phyloP scores from a whole-genome alignment of 179 eudicot genomes.

The Heliamphora pulchella region DNA sequence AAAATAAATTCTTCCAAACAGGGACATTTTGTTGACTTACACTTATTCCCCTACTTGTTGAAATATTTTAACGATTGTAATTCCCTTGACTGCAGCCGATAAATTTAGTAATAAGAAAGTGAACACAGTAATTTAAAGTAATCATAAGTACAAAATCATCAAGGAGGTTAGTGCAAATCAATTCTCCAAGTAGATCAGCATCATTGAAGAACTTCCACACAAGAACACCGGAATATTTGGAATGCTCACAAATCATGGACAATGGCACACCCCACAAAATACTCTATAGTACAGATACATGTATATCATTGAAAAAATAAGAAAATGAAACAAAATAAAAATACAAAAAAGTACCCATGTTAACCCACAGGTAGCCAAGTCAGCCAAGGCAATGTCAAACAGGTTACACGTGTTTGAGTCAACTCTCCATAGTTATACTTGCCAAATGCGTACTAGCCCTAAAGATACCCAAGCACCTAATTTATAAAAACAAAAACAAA shows the following conservation, averaged over 20 bases:
- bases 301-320: not conserved
- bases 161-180: not conserved
- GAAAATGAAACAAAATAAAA: not conserved
- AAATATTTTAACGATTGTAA: not conserved
- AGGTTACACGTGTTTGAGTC: not conserved
- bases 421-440: not conserved
- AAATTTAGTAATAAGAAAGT: not conserved
- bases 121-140: not conserved
- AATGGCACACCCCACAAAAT: not conserved
- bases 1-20: no score
- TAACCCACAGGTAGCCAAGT: slow-evolving; percentile 2
- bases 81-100: not conserved
- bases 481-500: no score
- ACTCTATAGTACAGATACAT: no score
- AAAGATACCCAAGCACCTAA: no score
- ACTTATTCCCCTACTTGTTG: not conserved
- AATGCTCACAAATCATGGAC: not conserved
- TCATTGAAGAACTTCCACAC: not conserved
- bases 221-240: not conserved
- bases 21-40: not conserved
- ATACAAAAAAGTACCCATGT: not conserved
- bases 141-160: slow-evolving; percentile 5
- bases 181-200: not conserved
- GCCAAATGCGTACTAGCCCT: not conserved
- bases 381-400: not conserved